Base-by-base conservation (phyloP, 371 early-diverging fungal genomes). In the Rhizopus delemar region DNA sequence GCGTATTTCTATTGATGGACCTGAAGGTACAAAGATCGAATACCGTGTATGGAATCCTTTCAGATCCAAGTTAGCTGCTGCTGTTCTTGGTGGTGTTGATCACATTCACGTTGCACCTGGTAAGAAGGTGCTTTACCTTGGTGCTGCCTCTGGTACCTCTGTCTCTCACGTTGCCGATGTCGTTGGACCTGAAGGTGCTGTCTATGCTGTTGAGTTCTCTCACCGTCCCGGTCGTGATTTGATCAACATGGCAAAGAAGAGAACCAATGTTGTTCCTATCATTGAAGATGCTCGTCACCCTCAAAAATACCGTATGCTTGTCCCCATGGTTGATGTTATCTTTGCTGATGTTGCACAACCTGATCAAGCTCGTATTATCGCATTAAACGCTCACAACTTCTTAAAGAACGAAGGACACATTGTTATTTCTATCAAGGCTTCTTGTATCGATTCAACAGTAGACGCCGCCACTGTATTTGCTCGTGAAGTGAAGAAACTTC, bases 271-370 rank as follows among this genome's bases (percentile, higher is more conserved):
- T 22, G 22, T 22, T 22, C 22, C 88, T 60, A 99, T 99, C 62
- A 93, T 99, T 68, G 99, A 99, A 81, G 99, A 99, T 83, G 99
- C 99, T 45, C 94, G 99, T 73, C 94, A 97, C 77, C 99, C 99
- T 51, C 92, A 96, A 81, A 98, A 97, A 83, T 99, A 99, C 86
- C 93, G 99, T 82, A 98, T 99, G 99, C 86, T 99, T 55, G 96
- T 99, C 51, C 93, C 94, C 48, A 98, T 99, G 94, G 99, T 99
- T 38, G 99, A 99, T 84, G 93, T 93, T 36, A 91, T 99, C 62
- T 99, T 99, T 80, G 98, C 99, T 41, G 99, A 99, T 87, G 99
- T 99, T 67, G 99, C 99, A 32, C 99, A 99, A 77, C 99, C 99
- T 56, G 99, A 99, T 79, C 99, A 99, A 86, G 96, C 99, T 2